phyloP scores from a whole-genome alignment of 2,329 filamentous ascomycete genomes.

The Talaromyces sp. region DNA sequence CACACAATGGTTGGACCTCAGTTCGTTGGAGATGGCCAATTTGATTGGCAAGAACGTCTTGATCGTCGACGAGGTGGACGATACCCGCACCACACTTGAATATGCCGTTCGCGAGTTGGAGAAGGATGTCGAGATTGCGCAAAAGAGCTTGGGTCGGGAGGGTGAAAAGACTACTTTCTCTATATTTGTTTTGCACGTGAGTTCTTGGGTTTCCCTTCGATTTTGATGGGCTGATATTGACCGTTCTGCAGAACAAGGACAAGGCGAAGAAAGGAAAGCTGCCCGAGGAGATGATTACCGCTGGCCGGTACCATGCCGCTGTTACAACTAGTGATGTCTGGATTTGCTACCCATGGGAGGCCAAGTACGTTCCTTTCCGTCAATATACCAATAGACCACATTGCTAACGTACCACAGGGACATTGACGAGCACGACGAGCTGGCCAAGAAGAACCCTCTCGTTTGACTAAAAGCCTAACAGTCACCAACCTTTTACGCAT shows the following conservation, averaged over 20 bases:
- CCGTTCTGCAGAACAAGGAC: slow-evolving; percentile 71
- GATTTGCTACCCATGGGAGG: slow-evolving; percentile 99
- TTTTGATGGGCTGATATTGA: slow-evolving; percentile 11
- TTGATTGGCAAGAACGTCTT: slow-evolving; percentile 86
- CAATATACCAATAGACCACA: neutral
- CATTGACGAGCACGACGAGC: slow-evolving; percentile 84
- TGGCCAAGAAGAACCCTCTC: slow-evolving; percentile 53
- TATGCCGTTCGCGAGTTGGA: slow-evolving; percentile 89
- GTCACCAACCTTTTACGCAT: neutral
- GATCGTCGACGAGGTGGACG: slow-evolving; percentile 94
- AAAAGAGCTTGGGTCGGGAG: slow-evolving; percentile 66
- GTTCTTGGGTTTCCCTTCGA: slow-evolving; percentile 31
- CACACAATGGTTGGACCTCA: slow-evolving; percentile 96
- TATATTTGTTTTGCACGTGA: slow-evolving; percentile 90
- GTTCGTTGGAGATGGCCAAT: slow-evolving; percentile 79
- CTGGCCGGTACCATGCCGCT: slow-evolving; percentile 76
- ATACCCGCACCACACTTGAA: slow-evolving; percentile 89
- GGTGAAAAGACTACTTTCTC: slow-evolving; percentile 79
- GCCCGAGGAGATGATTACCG: slow-evolving; percentile 70
- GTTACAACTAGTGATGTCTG: slow-evolving; percentile 88
- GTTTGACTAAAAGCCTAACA: slow-evolving; percentile 21
- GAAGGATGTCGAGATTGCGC: slow-evolving; percentile 86
- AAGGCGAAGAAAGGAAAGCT: slow-evolving; percentile 90
- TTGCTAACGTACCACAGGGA: slow-evolving; percentile 50
- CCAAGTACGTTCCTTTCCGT: slow-evolving; percentile 52